These are phyloP conservation scores for Edaphochlamys debaryana DNA, from an alignment of 139 green algal species.

Conservation along the genomic window DNA sequence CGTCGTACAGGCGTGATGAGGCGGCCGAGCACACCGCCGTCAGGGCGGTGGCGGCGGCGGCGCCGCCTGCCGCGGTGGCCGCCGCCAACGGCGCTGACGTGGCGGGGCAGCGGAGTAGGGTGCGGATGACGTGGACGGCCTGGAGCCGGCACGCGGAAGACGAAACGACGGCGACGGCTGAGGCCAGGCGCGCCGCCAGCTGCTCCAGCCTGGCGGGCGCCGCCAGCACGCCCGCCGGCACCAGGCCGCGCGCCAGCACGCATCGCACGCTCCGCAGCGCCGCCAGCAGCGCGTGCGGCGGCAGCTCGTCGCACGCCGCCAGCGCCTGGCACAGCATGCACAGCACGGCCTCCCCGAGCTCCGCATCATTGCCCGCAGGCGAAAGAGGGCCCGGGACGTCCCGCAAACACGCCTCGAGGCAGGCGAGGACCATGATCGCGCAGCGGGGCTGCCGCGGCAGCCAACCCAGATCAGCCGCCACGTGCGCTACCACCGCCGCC, in stretches of 20 bases:
- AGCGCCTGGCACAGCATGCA: neutral
- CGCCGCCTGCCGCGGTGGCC: neutral
- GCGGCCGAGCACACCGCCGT: neutral
- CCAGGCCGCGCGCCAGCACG: constrained; percentile 15
- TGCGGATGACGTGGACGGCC: constrained; percentile 2
- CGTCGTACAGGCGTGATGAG: constrained; percentile 20
- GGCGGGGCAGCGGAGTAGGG: neutral
- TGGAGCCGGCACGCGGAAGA: constrained; percentile 13
- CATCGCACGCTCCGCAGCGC: constrained; percentile 14
- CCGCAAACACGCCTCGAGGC: constrained; percentile 23
- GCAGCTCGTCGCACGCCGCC: constrained; percentile 9
- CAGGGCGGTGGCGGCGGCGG: neutral
- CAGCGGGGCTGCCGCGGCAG: constrained; percentile 14
- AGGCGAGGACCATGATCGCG: neutral
- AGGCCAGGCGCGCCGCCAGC: constrained; percentile 15
- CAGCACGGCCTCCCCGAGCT: no score
- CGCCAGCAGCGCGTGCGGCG: constrained; percentile 6
- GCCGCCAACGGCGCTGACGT: neutral
- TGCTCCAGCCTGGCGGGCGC: neutral
- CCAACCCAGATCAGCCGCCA: neutral
- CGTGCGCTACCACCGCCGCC: constrained; percentile 4
- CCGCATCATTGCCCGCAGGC: no score
- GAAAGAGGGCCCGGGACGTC: neutral
- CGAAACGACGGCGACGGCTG: constrained; percentile 7
- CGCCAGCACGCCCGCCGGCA: neutral